A percentile compares a stretch with the other conserved stretches of the same genome.
Evolutionary conservation across 768 basidiomycete species (phyloP).

Genomic region (Pulveroboletus sp.): DNA sequence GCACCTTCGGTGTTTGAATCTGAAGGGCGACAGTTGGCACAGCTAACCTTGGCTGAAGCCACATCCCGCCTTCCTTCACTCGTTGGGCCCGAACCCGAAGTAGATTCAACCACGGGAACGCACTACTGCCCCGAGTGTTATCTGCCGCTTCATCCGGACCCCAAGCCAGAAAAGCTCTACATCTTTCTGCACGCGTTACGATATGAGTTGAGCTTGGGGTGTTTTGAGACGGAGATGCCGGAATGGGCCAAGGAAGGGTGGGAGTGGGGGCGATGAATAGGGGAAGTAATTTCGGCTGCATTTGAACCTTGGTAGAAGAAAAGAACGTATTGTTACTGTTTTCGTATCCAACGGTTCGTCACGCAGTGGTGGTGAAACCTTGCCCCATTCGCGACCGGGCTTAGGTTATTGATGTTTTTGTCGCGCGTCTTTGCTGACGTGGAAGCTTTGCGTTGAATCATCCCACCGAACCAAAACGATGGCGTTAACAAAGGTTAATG

Average conservation of each 20-base stretch:
- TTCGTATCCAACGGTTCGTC: too few species aligned
- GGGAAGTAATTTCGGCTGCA: not conserved
- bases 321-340: too few species aligned
- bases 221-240: slow-evolving; percentile 83
- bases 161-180: slow-evolving; percentile 84
- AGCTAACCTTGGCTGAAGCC: slow-evolving; percentile 49
- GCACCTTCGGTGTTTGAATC: not conserved
- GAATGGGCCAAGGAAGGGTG: slow-evolving; percentile 80
- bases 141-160: slow-evolving; percentile 89
- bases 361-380: too few species aligned
- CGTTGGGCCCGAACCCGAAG: slow-evolving; percentile 21
- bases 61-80: slow-evolving; percentile 31
- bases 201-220: slow-evolving; percentile 79
- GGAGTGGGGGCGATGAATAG: slow-evolving; percentile 46
- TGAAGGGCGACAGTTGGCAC: not conserved
- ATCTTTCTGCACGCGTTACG: slow-evolving; percentile 92
- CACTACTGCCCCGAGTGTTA: slow-evolving; percentile 88
- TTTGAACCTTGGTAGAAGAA: too few species aligned
- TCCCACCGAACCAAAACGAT: too few species aligned
- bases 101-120: slow-evolving; percentile 39
- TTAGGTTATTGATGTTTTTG: too few species aligned
- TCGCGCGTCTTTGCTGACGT: too few species aligned
- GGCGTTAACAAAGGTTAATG: too few species aligned
- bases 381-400: too few species aligned
- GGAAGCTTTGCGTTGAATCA: too few species aligned